Evolutionary conservation across 108 stramenopile species (phyloP).

Genomic region (Nitzschia sp.): DNA sequence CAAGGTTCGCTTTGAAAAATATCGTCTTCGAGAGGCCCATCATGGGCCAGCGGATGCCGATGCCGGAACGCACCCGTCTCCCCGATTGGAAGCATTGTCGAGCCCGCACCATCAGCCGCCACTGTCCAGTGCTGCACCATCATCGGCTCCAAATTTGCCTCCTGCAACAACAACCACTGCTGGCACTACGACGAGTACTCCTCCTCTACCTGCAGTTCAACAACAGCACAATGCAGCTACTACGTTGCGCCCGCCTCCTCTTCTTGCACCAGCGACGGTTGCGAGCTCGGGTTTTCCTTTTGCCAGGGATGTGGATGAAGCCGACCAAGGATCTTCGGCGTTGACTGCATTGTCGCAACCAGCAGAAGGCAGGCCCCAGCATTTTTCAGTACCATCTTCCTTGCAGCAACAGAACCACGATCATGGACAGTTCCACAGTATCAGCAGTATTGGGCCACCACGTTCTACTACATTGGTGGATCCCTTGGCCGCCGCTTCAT

Average conservation of each 20-base stretch:
- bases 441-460: background rate
- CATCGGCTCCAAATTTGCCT: background rate
- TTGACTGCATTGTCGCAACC: background rate
- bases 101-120: background rate
- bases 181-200: background rate
- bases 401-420: background rate
- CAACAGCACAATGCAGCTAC: background rate
- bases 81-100: background rate
- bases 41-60: constrained; percentile 18
- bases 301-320: background rate
- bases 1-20: background rate
- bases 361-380: too few species aligned
- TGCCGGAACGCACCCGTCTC: constrained; percentile 21
- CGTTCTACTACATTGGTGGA: background rate
- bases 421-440: background rate
- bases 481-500: background rate
- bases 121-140: background rate
- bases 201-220: too few species aligned
- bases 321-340: constrained; percentile 1
- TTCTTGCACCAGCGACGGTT: too few species aligned
- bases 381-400: background rate
- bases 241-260: too few species aligned
- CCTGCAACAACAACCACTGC: background rate
- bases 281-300: background rate
- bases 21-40: background rate